Conservation (phyloP, 2,329 filamentous ascomycete species). For the Beauveria medogensis region DNA sequence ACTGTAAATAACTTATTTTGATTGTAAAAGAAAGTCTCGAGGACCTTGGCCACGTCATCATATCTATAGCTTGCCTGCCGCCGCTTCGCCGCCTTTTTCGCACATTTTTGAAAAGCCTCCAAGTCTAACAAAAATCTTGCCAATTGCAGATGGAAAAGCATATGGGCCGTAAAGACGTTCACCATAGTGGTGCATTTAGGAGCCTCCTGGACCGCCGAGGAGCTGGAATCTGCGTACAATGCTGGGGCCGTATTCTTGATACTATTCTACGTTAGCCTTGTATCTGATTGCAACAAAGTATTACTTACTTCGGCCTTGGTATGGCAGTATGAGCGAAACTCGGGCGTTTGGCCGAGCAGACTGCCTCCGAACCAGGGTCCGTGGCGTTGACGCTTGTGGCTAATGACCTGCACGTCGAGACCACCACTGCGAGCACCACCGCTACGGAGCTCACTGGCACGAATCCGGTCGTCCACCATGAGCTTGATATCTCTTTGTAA, state of each 20-base stretch:
- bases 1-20: not conserved
- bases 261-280: slow-evolving; percentile 40
- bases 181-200: slow-evolving; percentile 32
- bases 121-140: not conserved
- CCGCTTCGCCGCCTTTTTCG: not conserved
- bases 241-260: slow-evolving; percentile 91
- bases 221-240: slow-evolving; percentile 93
- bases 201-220: slow-evolving; percentile 81
- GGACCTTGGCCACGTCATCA: not conserved
- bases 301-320: slow-evolving; percentile 65
- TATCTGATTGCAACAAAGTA: no score
- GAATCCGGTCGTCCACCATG: slow-evolving; percentile 85
- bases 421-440: slow-evolving; percentile 90
- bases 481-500: slow-evolving; percentile 97
- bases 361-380: slow-evolving; percentile 98
- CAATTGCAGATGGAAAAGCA: not conserved
- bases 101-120: not conserved
- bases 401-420: slow-evolving; percentile 92
- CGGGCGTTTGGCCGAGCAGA: slow-evolving; percentile 90
- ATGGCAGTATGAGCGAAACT: slow-evolving; percentile 98
- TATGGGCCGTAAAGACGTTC: not conserved
- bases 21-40: not conserved
- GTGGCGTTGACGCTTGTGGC: slow-evolving; percentile 94
- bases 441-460: slow-evolving; percentile 82
- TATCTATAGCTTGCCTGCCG: not conserved